Percentiles rank a stretch among this genome's conserved stretches.
Conservation (phyloP, 441 rosid species). For the Aquilaria agallochum region DNA sequence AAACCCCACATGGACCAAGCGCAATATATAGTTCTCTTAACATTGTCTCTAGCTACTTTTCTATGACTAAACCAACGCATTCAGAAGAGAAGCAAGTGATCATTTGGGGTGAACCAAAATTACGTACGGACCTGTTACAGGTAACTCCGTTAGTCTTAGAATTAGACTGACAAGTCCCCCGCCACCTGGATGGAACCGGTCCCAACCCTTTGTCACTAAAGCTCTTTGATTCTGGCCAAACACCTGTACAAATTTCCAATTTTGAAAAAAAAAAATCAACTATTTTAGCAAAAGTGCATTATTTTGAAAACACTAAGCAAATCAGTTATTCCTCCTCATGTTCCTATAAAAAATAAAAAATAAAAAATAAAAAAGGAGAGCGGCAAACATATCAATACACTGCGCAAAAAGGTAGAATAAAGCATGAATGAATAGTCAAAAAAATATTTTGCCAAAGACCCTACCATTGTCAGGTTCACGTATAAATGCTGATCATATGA, state of each 20-base stretch:
- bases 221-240: slow-evolving; percentile 66
- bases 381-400: slow-evolving; percentile 7
- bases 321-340: too few relatives aligned
- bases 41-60: neutral
- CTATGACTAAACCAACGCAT: neutral
- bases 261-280: neutral
- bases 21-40: neutral
- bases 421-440: slow-evolving; percentile 7
- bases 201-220: slow-evolving; percentile 54
- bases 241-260: slow-evolving; percentile 24
- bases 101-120: neutral
- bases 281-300: too few relatives aligned
- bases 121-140: slow-evolving; percentile 2
- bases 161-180: slow-evolving; percentile 46
- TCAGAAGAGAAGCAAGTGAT: neutral
- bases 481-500: neutral
- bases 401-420: neutral
- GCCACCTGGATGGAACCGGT: slow-evolving; percentile 52
- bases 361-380: slow-evolving; percentile 4
- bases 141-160: neutral
- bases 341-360: too few relatives aligned
- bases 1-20: too few relatives aligned
- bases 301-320: too few relatives aligned
- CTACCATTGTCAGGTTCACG: slow-evolving; percentile 14
- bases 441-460: slow-evolving; percentile 9